Evolutionary conservation across 805 yeast species (phyloP).

Genomic region (Starmerella bacillaris): DNA sequence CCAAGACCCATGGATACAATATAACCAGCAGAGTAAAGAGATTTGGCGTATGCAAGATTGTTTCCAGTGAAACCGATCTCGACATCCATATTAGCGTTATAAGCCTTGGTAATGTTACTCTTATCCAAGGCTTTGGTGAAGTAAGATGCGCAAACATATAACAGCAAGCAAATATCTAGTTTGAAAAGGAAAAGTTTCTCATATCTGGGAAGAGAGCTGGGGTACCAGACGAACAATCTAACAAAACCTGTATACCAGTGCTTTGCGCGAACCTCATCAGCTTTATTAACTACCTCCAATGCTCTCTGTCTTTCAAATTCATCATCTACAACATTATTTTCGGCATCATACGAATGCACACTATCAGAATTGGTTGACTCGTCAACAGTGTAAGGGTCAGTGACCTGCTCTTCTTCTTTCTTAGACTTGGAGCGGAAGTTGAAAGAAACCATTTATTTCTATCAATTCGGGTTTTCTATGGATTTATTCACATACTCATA

Average conservation of each 20-base stretch:
- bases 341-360: no score
- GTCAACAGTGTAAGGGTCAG: no score
- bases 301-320: constrained; percentile 1
- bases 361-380: no score
- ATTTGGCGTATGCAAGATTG: constrained; percentile 32
- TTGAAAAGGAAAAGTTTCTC: constrained; percentile 21
- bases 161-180: constrained; percentile 21
- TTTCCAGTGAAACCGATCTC: constrained; percentile 28
- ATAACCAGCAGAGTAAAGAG: constrained; percentile 29
- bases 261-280: constrained; percentile 4
- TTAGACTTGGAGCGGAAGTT: no score
- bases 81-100: constrained; percentile 40
- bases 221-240: constrained; percentile 21
- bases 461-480: no score
- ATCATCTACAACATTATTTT: no score
- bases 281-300: not conserved
- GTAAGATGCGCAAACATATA: constrained; percentile 24
- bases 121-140: constrained; percentile 37
- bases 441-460: no score
- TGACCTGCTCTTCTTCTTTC: no score
- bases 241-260: constrained; percentile 20
- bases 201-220: constrained; percentile 15
- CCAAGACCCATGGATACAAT: constrained; percentile 31
- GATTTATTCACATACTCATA: no score
- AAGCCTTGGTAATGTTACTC: constrained; percentile 33